Conservation (phyloP, 2,329 filamentous ascomycete genomes). For the Aureobasidium melanogenum region DNA sequence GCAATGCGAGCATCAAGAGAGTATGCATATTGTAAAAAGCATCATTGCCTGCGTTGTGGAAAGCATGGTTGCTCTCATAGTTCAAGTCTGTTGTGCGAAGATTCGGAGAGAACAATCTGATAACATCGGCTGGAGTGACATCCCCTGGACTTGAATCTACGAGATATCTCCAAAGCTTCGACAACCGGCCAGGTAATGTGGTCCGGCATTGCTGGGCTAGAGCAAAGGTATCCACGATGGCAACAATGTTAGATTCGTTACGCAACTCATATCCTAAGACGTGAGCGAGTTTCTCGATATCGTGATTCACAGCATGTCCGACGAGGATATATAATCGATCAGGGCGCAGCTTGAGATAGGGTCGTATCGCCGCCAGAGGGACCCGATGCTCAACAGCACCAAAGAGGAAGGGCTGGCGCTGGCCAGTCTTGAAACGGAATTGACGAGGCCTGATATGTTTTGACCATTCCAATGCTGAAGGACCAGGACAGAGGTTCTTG, state of each 20-base stretch:
- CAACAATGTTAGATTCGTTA: neutral
- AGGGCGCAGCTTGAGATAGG: neutral
- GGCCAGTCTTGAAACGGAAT: slow-evolving; percentile 50
- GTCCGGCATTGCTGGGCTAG: neutral
- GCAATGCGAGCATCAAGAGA: slow-evolving; percentile 18
- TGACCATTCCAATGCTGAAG: slow-evolving; percentile 58
- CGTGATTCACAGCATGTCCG: neutral
- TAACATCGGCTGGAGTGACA: neutral
- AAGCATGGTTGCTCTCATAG: slow-evolving; percentile 27
- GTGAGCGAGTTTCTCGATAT: neutral
- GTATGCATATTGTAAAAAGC: slow-evolving; percentile 24
- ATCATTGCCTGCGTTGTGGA: slow-evolving; percentile 26
- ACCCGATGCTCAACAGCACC: neutral
- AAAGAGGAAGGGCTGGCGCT: neutral
- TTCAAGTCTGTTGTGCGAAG: neutral
- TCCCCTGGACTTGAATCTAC: neutral
- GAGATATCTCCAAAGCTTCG: neutral
- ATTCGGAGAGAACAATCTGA: neutral
- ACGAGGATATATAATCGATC: slow-evolving; percentile 1
- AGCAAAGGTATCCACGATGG: slow-evolving; percentile 2
- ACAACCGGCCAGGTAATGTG: neutral
- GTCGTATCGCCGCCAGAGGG: neutral
- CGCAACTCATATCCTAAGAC: neutral
- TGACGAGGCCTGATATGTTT: slow-evolving; percentile 60
- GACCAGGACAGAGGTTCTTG: slow-evolving; percentile 48